Conservation (phyloP, 2,329 filamentous ascomycete species). For the Nigrograna mackinnonii region DNA sequence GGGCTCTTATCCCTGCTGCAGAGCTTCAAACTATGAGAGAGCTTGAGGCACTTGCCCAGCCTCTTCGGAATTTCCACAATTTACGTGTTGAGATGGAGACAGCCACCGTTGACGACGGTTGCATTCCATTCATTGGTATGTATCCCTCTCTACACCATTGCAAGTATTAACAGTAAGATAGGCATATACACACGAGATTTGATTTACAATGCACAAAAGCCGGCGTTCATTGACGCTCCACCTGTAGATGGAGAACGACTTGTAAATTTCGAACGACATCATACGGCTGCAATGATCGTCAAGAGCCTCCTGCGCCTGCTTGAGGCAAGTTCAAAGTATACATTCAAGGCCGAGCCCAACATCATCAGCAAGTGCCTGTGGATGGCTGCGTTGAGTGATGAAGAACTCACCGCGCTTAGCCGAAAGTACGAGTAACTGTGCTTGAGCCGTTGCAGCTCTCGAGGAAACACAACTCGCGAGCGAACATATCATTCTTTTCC, state of each 20-base stretch:
- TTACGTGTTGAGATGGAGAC: constrained; percentile 80
- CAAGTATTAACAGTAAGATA: constrained; percentile 24
- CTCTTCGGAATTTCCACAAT: constrained; percentile 76
- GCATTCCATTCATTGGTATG: constrained; percentile 82
- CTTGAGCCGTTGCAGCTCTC: neutral
- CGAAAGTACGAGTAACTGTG: constrained; percentile 30
- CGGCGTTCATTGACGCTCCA: constrained; percentile 72
- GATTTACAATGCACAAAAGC: constrained; percentile 79
- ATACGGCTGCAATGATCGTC: constrained; percentile 74
- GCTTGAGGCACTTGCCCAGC: constrained; percentile 74
- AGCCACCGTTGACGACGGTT: constrained; percentile 66
- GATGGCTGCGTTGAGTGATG: constrained; percentile 76
- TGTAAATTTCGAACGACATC: constrained; percentile 82
- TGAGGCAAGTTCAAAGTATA: constrained; percentile 76
- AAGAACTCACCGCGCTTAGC: constrained; percentile 62
- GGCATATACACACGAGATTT: constrained; percentile 80
- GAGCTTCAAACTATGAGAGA: constrained; percentile 70
- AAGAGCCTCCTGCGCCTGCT: constrained; percentile 80
- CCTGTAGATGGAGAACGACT: constrained; percentile 63
- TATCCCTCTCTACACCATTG: constrained; percentile 2
- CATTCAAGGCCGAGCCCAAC: constrained; percentile 74
- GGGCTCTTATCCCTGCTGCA: constrained; percentile 67
- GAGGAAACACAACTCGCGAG: constrained; percentile 2
- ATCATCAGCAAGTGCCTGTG: constrained; percentile 82
- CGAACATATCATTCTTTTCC: constrained; percentile 4